phyloP scores from a whole-genome alignment of 495 filamentous ascomycete species.

The Penicillium nucicola region DNA sequence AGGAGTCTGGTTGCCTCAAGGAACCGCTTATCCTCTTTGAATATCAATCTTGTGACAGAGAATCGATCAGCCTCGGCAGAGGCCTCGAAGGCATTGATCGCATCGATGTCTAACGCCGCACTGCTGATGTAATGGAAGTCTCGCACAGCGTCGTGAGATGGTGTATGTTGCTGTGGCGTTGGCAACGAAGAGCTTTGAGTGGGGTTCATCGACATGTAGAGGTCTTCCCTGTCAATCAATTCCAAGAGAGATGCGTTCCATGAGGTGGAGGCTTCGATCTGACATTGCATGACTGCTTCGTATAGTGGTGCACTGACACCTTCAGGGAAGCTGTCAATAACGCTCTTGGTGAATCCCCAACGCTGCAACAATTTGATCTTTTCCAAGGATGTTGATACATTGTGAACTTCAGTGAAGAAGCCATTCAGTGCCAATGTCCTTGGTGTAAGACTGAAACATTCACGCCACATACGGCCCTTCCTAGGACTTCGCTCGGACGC shows the following conservation, averaged over 20 bases:
- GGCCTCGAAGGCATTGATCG: slow-evolving; percentile 58
- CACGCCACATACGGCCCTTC: slow-evolving; percentile 38
- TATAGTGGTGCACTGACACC: slow-evolving; percentile 72
- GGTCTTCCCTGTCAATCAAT: slow-evolving; percentile 79
- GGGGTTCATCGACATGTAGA: slow-evolving; percentile 61
- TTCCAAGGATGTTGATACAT: slow-evolving; percentile 28
- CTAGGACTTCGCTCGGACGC: slow-evolving; percentile 33
- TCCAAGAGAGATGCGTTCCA: slow-evolving; percentile 70
- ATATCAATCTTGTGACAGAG: slow-evolving; percentile 76
- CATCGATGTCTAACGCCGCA: slow-evolving; percentile 56
- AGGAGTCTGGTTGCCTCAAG: slow-evolving; percentile 76
- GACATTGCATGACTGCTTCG: slow-evolving; percentile 79
- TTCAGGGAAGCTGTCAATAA: slow-evolving; percentile 77
- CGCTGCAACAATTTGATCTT: slow-evolving; percentile 42
- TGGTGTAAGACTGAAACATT: slow-evolving; percentile 53
- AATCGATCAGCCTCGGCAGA: slow-evolving; percentile 76
- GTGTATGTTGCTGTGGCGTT: slow-evolving; percentile 36
- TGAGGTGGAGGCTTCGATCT: slow-evolving; percentile 71
- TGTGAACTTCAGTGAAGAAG: slow-evolving; percentile 44
- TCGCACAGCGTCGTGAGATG: slow-evolving; percentile 61
- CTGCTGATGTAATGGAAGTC: slow-evolving; percentile 73
- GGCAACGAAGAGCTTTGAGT: slow-evolving; percentile 29
- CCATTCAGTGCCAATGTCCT: slow-evolving; percentile 63
- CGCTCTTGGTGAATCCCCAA: slow-evolving; percentile 41
- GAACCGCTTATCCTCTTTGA: slow-evolving; percentile 85